phyloP scores from a whole-genome alignment of 2,329 filamentous ascomycete species.

The Phoma herbarum region DNA sequence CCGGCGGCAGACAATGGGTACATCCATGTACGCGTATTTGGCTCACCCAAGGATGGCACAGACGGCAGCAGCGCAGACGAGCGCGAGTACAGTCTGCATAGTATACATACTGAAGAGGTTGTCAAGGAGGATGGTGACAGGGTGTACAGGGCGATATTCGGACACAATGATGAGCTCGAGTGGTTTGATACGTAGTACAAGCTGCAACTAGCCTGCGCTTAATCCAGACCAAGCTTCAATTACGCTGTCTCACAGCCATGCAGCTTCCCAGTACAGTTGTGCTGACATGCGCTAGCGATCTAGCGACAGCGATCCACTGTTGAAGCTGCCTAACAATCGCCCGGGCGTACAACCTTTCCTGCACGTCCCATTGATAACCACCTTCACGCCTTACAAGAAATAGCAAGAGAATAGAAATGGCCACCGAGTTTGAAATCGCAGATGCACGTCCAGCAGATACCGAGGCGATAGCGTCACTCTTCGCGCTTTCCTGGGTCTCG shows the following conservation, averaged over 20 bases:
- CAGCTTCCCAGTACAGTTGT: background rate
- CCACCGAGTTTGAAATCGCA: conserved; percentile 7
- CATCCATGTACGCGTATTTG: conserved; percentile 46
- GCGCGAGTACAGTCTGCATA: conserved; percentile 45
- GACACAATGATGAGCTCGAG: conserved; percentile 40
- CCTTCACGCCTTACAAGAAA: background rate
- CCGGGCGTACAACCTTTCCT: background rate
- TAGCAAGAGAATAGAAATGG: too few species aligned
- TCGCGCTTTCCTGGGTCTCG: conserved; percentile 38
- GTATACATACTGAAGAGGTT: conserved; percentile 48
- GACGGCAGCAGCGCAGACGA: conserved; percentile 45
- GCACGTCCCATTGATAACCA: background rate
- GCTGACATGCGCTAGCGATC: conserved; percentile 9
- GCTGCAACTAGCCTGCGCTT: background rate
- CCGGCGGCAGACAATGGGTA: conserved; percentile 38
- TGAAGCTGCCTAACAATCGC: background rate
- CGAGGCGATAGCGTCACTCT: conserved; percentile 35
- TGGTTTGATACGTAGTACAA: conserved; percentile 47
- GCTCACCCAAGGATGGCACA: conserved; percentile 44
- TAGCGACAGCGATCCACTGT: background rate
- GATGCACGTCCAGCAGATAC: conserved; percentile 27
- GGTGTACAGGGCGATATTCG: conserved; percentile 46
- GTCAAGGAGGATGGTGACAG: conserved; percentile 42
- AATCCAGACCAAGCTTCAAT: background rate
- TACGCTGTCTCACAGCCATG: background rate